Conservation (phyloP, 140 eudicot genomes). For the Stevia rebaudiana region DNA sequence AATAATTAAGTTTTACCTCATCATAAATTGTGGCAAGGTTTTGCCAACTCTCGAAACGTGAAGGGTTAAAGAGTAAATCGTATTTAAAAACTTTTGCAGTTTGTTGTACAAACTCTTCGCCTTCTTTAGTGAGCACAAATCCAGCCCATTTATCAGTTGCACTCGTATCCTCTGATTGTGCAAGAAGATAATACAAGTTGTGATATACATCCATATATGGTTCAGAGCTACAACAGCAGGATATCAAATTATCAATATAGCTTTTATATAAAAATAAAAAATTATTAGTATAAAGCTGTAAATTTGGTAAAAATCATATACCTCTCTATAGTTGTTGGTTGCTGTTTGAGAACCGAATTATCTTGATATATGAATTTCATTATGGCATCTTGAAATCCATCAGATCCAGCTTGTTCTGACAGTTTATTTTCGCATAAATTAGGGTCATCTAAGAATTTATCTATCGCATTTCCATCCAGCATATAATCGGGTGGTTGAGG, state of each 20-base stretch:
- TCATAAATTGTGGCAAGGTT: conserved; percentile 86
- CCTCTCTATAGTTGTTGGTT: conserved; percentile 48
- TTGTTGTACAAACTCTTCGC: conserved; percentile 88
- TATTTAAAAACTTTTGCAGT: conserved; percentile 81
- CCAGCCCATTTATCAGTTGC: conserved; percentile 99
- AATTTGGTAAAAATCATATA: conserved; percentile 25
- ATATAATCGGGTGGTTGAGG: conserved; percentile 80
- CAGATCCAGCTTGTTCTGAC: conserved; percentile 84
- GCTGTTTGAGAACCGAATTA: conserved; percentile 38
- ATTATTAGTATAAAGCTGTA: conserved; percentile 3
- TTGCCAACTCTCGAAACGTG: conserved; percentile 91
- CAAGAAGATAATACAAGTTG: conserved; percentile 79
- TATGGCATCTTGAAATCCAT: conserved; percentile 66
- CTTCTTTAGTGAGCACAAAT: conserved; percentile 94
- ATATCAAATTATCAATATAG: neutral
- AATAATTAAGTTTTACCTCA: conserved; percentile 59
- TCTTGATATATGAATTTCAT: conserved; percentile 53
- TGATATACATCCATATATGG: conserved; percentile 87
- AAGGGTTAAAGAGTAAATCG: conserved; percentile 78
- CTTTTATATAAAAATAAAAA: conserved; percentile 8
- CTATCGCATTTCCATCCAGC: conserved; percentile 75
- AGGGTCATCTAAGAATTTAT: conserved; percentile 77
- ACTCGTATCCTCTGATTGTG: conserved; percentile 80
- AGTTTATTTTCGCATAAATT: conserved; percentile 74
- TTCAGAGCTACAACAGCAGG: conserved; percentile 64